A percentile compares a stretch with the other conserved stretches of the same genome.
These are phyloP conservation scores for Saturnispora diversa DNA, from an alignment of 805 yeast species.

Conservation along the genomic window DNA sequence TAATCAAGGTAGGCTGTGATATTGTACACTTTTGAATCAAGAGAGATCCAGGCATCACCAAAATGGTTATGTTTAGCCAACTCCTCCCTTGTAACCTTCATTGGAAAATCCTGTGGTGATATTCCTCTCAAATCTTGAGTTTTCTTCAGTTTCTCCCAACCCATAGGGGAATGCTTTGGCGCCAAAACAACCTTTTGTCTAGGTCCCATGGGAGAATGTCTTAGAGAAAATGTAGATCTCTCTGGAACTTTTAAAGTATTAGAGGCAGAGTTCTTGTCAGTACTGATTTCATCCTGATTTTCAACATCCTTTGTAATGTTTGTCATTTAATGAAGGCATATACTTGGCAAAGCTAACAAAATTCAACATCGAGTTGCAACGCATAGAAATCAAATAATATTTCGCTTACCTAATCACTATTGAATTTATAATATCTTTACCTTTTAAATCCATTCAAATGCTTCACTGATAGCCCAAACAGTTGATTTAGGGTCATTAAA, in stretches of 20 bases:
- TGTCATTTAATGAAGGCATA: too few relatives aligned
- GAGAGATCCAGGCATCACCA: conserved; percentile 82
- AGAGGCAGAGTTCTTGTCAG: background rate
- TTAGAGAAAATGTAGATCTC: conserved; percentile 15
- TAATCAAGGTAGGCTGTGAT: conserved; percentile 74
- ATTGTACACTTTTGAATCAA: conserved; percentile 76
- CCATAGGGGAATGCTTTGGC: conserved; percentile 81
- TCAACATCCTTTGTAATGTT: too few relatives aligned
- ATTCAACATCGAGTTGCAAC: too few relatives aligned
- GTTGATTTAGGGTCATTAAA: conserved; percentile 20
- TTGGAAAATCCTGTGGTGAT: conserved; percentile 40
- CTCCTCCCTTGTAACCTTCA: conserved; percentile 49
- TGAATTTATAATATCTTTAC: too few relatives aligned
- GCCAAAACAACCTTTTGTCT: conserved; percentile 52
- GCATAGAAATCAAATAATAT: too few relatives aligned
- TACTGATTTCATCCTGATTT: background rate
- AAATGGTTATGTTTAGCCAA: conserved; percentile 39
- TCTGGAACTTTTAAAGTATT: conserved; percentile 4
- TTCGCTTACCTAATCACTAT: too few relatives aligned
- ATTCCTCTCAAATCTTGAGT: conserved; percentile 48
- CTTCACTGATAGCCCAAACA: background rate
- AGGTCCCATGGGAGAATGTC: conserved; percentile 18
- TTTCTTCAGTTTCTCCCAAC: conserved; percentile 64
- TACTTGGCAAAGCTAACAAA: too few relatives aligned
- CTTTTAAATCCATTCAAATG: conserved; percentile 4